A percentile compares a stretch with the other conserved stretches of the same genome.
Conservation (phyloP, 2,329 filamentous ascomycete genomes). For the Aureobasidium musti region DNA sequence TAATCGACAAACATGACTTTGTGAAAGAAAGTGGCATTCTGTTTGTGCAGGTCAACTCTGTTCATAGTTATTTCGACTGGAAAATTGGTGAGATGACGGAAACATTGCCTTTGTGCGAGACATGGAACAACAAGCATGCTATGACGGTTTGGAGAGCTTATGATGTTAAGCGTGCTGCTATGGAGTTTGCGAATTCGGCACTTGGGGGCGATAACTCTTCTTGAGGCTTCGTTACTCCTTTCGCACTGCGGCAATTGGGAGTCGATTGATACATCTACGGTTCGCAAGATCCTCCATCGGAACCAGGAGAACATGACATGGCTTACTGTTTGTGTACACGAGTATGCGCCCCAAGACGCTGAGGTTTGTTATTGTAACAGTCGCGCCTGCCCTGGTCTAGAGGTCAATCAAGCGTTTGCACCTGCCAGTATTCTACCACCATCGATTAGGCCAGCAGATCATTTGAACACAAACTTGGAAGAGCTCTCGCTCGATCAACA, state of each 20-base stretch:
- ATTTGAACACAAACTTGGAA: not conserved
- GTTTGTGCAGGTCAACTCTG: conserved; percentile 2
- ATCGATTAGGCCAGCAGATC: not conserved
- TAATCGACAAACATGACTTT: conserved; percentile 1
- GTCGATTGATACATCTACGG: too few relatives aligned
- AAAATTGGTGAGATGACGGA: not conserved
- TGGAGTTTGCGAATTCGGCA: conserved; percentile 8
- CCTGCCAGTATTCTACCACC: not conserved
- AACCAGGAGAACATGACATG: too few relatives aligned
- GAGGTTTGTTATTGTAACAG: too few relatives aligned
- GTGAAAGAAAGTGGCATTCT: conserved; percentile 10
- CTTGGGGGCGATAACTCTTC: too few relatives aligned
- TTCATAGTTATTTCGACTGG: not conserved
- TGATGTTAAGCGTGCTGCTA: conserved; percentile 18
- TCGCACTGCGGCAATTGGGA: too few relatives aligned
- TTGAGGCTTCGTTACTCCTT: too few relatives aligned
- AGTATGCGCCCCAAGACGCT: too few relatives aligned
- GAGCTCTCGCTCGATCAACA: not conserved
- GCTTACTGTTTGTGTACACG: too few relatives aligned
- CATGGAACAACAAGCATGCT: conserved; percentile 10
- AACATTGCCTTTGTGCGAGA: not conserved
- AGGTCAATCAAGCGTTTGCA: not conserved
- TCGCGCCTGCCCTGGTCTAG: not conserved
- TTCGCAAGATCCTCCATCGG: too few relatives aligned
- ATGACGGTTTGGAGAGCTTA: conserved; percentile 20